Percentiles rank a stretch among this genome's conserved stretches.
Conservation (phyloP, 176 grass and related monocot species). For the Rhipidocladum racemiflorum region DNA sequence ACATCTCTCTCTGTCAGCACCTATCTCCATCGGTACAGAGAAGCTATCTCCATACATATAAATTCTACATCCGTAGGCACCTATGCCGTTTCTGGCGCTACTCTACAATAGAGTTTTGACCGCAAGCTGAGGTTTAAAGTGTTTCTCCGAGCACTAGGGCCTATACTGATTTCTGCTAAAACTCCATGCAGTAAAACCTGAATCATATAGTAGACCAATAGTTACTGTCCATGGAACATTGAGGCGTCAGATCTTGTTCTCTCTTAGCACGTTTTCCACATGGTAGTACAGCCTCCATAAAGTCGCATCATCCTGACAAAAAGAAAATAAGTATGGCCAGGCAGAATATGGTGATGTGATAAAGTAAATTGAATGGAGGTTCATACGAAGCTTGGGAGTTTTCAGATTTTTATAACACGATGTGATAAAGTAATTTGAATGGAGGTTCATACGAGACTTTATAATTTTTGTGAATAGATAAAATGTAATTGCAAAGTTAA, state of each 20-base stretch:
- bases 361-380: not conserved
- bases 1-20: not conserved
- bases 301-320: conserved; percentile 59
- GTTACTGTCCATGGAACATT: not conserved
- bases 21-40: not conserved
- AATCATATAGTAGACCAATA: not conserved
- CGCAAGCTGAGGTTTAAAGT: not conserved
- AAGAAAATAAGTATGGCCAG: conserved; percentile 1
- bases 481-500: not conserved
- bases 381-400: not conserved
- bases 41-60: no score
- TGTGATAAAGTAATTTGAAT: no score
- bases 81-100: no score
- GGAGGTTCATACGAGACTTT: no score
- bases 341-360: not conserved
- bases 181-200: not conserved
- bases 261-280: conserved; percentile 48
- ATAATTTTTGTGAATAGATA: not conserved
- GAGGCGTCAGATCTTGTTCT: conserved; percentile 36
- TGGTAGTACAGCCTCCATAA: conserved; percentile 76
- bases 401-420: not conserved
- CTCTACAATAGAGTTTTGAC: no score
- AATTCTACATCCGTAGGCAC: no score
- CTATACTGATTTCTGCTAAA: not conserved
- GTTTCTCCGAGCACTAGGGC: not conserved